Base-by-base conservation (phyloP, 306 rosid species). In the Senna siamea region DNA sequence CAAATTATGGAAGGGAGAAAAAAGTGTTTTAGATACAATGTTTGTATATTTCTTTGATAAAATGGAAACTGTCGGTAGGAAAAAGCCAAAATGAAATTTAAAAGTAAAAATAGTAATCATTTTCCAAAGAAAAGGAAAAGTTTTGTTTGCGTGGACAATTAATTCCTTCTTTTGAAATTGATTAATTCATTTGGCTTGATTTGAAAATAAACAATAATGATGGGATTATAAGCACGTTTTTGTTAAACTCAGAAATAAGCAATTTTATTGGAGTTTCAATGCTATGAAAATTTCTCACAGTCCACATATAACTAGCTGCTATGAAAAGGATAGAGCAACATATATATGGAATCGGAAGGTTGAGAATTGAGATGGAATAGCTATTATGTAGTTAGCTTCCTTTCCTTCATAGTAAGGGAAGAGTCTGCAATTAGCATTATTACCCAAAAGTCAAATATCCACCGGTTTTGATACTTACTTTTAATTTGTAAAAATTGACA, bases 281-380 rank as follows among this genome's bases (percentile, higher is more conserved):
- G 75, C 43, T 34, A 74, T 26, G 23, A 55, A 55, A 37, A 37
- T 37, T 37, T 5, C 7, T 5, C 6, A 37, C 0, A 37, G 40
- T 37, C 6, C 40, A 37, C 40, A 37, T 5, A 37, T 5, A 37
- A 7, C 66, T 52, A 73, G 77, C 74, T 79, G 65, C 48, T 72
- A 47, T 76, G 87, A 83, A 79, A 83, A 14, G 32, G 84, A 83
- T 19, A 62, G 46, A 79, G 22, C 84, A 83, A 78, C 84, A 51
- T 26, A 26, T 26, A 26, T 26, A 26, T 75, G 66, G 26, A 65
- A 69, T 41, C 67, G 41, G 47, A 23, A 69, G 78, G 76, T 8
- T 69, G 12, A 55, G 66, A 74, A 53, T 10, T 1, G 13, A 46
- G 20, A n/a, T 5, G 54, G 40, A 37, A 37, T 37, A 26, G 40